phyloP scores from a whole-genome alignment of 2,329 filamentous ascomycete species.

The Paraphoma chrysanthemicola region DNA sequence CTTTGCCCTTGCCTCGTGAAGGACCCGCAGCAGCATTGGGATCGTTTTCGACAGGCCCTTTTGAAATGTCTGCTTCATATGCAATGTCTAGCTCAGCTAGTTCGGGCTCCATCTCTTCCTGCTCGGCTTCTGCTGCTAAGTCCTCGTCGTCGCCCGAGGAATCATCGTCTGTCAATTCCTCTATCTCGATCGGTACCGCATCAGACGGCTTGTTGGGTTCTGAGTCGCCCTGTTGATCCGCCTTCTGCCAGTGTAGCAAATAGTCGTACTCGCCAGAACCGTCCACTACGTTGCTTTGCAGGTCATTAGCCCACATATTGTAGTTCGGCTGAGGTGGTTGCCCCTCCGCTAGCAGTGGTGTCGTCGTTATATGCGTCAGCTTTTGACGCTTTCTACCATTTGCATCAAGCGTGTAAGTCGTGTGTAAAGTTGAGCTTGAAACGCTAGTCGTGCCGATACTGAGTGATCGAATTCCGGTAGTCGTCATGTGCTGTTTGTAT shows the following conservation, averaged over 20 bases:
- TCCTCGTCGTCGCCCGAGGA: conserved; percentile 16
- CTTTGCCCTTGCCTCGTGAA: not conserved
- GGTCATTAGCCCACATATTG: not conserved
- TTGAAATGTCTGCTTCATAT: not conserved
- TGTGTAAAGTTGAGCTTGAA: not conserved
- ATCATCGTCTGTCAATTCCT: conserved; percentile 4
- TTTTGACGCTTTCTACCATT: conserved; percentile 10
- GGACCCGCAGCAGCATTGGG: not conserved
- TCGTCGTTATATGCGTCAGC: conserved; percentile 2
- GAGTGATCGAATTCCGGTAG: conserved; percentile 3
- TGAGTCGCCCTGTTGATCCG: not conserved
- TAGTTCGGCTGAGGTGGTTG: not conserved
- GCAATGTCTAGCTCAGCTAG: not conserved
- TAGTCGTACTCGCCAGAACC: conserved; percentile 33
- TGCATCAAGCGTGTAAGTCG: not conserved
- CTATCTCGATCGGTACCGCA: conserved; percentile 9
- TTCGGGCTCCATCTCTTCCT: conserved; percentile 5
- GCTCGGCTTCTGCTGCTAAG: not conserved
- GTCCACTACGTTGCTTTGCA: not conserved
- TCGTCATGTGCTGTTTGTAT: conserved; percentile 10
- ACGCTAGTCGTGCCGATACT: not conserved
- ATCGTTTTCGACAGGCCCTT: too few relatives aligned
- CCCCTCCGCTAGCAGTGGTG: not conserved
- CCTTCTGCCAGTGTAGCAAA: conserved; percentile 27
- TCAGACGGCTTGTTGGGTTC: not conserved